Evolutionary conservation across 148 eudicot genomes (phyloP).

Genomic region (Rhododendron simsii): DNA sequence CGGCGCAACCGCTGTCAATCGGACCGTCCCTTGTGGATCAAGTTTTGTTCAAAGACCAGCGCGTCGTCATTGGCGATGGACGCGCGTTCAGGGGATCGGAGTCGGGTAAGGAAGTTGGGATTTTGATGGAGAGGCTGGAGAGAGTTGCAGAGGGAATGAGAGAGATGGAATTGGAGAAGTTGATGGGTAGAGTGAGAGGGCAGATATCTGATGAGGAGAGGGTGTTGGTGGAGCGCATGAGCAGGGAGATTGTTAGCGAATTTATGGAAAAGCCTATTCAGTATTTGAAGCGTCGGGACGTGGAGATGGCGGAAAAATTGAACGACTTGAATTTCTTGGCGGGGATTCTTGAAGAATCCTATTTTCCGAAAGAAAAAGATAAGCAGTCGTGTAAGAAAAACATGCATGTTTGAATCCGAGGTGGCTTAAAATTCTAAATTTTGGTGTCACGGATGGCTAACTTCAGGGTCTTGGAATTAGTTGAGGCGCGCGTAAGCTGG

Average conservation of each 20-base stretch:
- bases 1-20: not conserved
- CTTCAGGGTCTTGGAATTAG: not conserved
- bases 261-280: conserved; percentile 6
- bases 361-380: not conserved
- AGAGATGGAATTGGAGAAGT: conserved; percentile 9
- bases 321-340: conserved; percentile 1
- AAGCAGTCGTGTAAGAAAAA: not conserved
- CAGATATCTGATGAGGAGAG: not conserved
- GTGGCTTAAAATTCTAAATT: too few relatives aligned
- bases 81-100: not conserved
- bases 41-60: not conserved
- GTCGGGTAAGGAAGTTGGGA: not conserved
- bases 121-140: conserved; percentile 3
- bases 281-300: not conserved
- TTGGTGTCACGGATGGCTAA: not conserved
- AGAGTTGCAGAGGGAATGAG: conserved; percentile 7
- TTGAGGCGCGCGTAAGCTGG: fast-evolving
- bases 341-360: conserved; percentile 5
- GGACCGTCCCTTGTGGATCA: not conserved
- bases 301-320: not conserved
- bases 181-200: not conserved
- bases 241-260: not conserved
- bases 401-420: not conserved
- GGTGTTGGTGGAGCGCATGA: not conserved
- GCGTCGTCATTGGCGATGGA: not conserved